Evolutionary conservation across 805 yeast species (phyloP), one percentile per base, ranked within the genome.

Genomic region (Kazachstania africana): DNA sequence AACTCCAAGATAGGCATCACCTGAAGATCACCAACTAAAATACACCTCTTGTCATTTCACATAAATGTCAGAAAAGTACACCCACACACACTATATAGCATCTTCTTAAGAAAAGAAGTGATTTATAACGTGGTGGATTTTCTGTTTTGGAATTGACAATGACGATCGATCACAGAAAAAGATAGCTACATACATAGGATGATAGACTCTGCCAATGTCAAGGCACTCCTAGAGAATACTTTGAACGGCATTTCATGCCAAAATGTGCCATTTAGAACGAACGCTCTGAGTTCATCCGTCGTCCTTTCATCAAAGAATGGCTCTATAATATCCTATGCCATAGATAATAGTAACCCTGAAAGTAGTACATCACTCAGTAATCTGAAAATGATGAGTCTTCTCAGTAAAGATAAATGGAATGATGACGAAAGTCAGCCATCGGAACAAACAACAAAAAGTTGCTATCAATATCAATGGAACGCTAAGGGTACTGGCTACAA

Each of bases 341-440:
- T 36, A 20, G 34, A 43, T 12, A 32, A 28, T 6, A 19, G 26
- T 6, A 28, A 37, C 6, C 8, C 30, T 3, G 25, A 33, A 8
- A 27, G 5, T 12, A 10, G 10, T 2, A 42, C 39, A 16, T 42
- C 51, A 2, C 15, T 40, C 8, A 52, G 46, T 26, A 52, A 52
- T 29, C 31, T 54, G 16, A 52, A 48, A 33, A 50, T 54, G 53
- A 52, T 54, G 57, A 42, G 50, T 21, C 27, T 54, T 12, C 37
- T 54, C 15, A 42, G 47, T 10, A 50, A 48, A 29, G 59, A 54
- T 34, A 54, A 50, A 35, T 54, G 59, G 59, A 32, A 35, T 4
- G 56, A 50, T 22, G 57, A 54, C 32, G 50, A 53, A 30, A 20
- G 25, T 3, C 38, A 39, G 13, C 19, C 24, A 5, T 22, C 37